These are phyloP conservation scores for Calonectria ilicicola DNA, from an alignment of 2,329 filamentous ascomycete species.

Conservation along the genomic window DNA sequence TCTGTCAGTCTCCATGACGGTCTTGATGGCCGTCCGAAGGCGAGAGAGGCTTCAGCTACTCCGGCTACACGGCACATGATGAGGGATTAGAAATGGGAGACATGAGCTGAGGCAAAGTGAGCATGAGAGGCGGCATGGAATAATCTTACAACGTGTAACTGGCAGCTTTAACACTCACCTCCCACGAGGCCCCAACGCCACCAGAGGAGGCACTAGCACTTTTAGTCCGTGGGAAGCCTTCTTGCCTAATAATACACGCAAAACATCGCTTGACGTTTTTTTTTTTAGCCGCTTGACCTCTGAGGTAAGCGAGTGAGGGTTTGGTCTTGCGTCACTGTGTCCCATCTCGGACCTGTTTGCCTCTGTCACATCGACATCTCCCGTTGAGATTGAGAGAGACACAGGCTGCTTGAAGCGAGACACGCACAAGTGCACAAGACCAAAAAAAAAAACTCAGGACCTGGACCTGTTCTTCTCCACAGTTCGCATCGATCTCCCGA, in stretches of 20 bases:
- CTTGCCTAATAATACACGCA: not conserved
- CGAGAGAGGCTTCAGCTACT: not conserved
- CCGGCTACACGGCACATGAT: constrained; percentile 17
- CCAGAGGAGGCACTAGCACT: not conserved
- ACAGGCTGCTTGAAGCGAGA: not conserved
- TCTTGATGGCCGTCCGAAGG: not conserved
- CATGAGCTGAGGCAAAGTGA: not conserved
- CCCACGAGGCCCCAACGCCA: not conserved
- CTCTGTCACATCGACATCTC: not conserved
- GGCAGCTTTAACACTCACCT: not conserved
- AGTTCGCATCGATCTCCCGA: not conserved
- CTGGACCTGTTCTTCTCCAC: not conserved
- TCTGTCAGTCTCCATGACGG: not conserved
- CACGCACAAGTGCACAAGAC: not conserved
- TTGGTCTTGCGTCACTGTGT: not conserved
- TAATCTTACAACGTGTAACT: constrained; percentile 2
- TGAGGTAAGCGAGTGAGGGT: not conserved
- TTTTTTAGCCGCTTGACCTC: not conserved
- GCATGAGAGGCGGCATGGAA: not conserved
- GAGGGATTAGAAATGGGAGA: constrained; percentile 1
- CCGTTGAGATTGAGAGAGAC: not conserved
- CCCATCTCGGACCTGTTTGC: not conserved
- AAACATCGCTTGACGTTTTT: not conserved
- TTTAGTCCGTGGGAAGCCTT: not conserved
- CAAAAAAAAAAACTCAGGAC: not conserved